phyloP scores from a whole-genome alignment of 176 grass and related monocot genomes.

The Ananas comosus region DNA sequence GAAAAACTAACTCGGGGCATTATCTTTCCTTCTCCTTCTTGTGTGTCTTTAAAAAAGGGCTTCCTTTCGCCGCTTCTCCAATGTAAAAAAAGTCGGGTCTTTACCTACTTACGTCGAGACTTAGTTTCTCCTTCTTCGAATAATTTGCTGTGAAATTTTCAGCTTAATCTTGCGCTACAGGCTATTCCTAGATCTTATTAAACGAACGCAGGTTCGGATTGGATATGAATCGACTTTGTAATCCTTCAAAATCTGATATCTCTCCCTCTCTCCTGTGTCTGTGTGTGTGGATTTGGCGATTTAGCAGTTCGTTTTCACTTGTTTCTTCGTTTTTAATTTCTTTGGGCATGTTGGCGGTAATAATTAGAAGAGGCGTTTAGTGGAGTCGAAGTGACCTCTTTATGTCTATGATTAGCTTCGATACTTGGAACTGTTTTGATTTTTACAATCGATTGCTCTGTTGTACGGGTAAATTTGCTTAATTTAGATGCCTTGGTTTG shows the following conservation, averaged over 20 bases:
- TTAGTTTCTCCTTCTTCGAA: background rate
- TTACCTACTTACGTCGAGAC: background rate
- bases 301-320: no score
- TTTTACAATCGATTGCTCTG: no score
- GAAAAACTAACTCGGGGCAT: background rate
- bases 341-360: no score
- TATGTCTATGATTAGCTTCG: no score
- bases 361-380: no score
- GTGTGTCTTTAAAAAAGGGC: slow-evolving; percentile 1
- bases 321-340: no score
- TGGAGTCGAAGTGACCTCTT: no score
- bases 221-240: background rate
- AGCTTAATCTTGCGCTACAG: background rate
- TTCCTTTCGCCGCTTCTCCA: background rate
- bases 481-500: no score
- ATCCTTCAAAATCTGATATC: background rate
- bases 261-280: no score
- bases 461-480: no score
- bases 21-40: background rate
- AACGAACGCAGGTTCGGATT: background rate
- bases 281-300: no score
- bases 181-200: background rate
- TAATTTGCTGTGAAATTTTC: background rate
- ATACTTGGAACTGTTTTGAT: no score
- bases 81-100: slow-evolving; percentile 1